A percentile compares a stretch with the other conserved stretches of the same genome.
phyloP scores from a whole-genome alignment of 108 stramenopile species.

The Fragilaria radians region DNA sequence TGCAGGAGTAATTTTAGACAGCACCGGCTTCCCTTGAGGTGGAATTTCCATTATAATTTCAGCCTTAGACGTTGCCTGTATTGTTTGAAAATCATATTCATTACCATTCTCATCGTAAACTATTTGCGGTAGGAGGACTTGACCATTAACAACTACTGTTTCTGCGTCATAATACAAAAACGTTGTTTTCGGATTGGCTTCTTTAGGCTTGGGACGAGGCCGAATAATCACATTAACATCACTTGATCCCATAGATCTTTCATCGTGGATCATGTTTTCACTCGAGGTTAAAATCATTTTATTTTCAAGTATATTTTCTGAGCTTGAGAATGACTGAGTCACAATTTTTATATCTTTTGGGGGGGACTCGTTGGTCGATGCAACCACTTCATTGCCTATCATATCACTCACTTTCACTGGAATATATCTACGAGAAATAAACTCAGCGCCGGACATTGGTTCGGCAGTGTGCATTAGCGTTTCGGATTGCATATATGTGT shows the following conservation, averaged over 20 bases:
- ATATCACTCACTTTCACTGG: background rate
- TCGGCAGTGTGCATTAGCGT: background rate
- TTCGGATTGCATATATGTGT: background rate
- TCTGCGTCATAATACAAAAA: slow-evolving; percentile 5
- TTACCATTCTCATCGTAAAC: slow-evolving; percentile 36
- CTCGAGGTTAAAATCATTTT: background rate
- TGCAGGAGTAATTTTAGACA: background rate
- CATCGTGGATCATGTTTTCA: background rate
- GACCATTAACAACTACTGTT: background rate
- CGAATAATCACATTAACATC: background rate
- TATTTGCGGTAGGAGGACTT: slow-evolving; percentile 18
- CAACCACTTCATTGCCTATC: background rate
- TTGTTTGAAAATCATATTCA: slow-evolving; percentile 12
- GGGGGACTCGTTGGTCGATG: background rate
- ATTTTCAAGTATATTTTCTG: background rate
- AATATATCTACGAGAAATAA: background rate
- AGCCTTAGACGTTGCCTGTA: slow-evolving; percentile 3
- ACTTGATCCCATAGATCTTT: background rate
- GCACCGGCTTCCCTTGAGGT: background rate
- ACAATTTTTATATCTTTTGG: background rate
- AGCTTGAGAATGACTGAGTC: background rate
- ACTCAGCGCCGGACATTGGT: background rate
- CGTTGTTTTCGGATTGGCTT: background rate
- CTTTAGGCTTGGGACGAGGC: background rate
- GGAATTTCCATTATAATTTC: slow-evolving; percentile 29